phyloP scores from a whole-genome alignment of 805 yeast genomes.

The Yamadazyma akitaensis region DNA sequence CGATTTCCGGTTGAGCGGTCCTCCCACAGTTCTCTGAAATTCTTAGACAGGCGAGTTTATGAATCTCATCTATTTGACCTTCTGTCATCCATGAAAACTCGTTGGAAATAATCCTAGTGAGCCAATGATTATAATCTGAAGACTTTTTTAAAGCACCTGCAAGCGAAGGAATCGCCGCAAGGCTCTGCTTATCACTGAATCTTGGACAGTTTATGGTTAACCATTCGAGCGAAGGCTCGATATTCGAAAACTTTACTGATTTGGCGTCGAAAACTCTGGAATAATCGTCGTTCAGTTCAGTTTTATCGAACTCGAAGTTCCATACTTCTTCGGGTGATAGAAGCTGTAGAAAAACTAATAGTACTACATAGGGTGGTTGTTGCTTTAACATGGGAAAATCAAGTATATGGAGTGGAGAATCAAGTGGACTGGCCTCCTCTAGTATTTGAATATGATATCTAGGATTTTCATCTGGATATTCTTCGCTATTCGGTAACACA shows the following conservation, averaged over 20 bases:
- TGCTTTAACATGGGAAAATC: slow-evolving; percentile 55
- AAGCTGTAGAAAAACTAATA: slow-evolving; percentile 45
- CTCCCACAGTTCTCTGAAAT: slow-evolving; percentile 83
- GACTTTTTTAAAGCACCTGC: slow-evolving; percentile 24
- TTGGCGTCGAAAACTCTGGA: slow-evolving; percentile 29
- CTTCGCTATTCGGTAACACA: neutral
- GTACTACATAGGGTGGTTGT: slow-evolving; percentile 46
- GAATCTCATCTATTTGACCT: slow-evolving; percentile 37
- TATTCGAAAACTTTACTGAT: slow-evolving; percentile 21
- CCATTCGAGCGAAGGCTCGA: slow-evolving; percentile 43
- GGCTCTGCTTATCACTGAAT: slow-evolving; percentile 20
- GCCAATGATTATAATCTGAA: slow-evolving; percentile 41
- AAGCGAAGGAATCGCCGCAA: slow-evolving; percentile 25
- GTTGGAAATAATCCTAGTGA: slow-evolving; percentile 49
- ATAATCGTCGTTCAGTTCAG: neutral
- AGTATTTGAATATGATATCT: too few species aligned
- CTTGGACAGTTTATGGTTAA: slow-evolving; percentile 32
- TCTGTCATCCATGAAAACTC: slow-evolving; percentile 47
- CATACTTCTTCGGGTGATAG: slow-evolving; percentile 48
- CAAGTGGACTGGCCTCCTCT: slow-evolving; percentile 7
- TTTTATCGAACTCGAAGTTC: slow-evolving; percentile 42
- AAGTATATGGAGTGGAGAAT: slow-evolving; percentile 45
- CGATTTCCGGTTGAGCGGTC: slow-evolving; percentile 72
- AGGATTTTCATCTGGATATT: too few species aligned
- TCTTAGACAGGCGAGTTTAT: slow-evolving; percentile 57